phyloP scores from a whole-genome alignment of 768 basidiomycete species.

The Russula compacta region DNA sequence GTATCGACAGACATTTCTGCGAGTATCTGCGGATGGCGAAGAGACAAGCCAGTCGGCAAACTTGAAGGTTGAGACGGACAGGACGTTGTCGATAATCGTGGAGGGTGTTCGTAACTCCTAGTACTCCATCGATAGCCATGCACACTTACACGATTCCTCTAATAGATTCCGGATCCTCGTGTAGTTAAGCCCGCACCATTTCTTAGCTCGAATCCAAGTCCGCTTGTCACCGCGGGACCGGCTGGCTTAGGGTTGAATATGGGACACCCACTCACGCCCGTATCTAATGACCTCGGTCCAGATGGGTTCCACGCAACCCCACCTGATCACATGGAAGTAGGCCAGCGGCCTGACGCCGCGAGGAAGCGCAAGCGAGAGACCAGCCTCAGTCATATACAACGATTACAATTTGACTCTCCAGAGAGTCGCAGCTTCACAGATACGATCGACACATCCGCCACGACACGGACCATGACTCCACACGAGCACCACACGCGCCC shows the following conservation, averaged over 20 bases:
- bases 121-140: not conserved
- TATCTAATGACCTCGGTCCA: not conserved
- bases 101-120: conserved; percentile 9
- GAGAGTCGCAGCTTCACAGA: not conserved
- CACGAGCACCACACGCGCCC: not conserved
- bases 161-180: conserved; percentile 2
- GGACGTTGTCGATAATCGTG: conserved; percentile 8
- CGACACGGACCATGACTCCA: not conserved
- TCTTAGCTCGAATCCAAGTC: not conserved
- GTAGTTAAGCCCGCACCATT: not conserved
- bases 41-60: conserved; percentile 13
- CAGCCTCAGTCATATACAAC: not conserved
- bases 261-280: conserved; percentile 7
- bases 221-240: not conserved
- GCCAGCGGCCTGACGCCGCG: not conserved
- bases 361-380: conserved; percentile 12
- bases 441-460: not conserved
- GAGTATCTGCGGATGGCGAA: conserved; percentile 13
- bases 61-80: conserved; percentile 10
- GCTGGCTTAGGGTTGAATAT: not conserved
- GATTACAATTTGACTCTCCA: not conserved
- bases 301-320: not conserved
- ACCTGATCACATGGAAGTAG: not conserved
- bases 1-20: conserved; percentile 15
- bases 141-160: not conserved